phyloP scores from a whole-genome alignment of 2,329 filamentous ascomycete species.

The Epichloe coenophiala region DNA sequence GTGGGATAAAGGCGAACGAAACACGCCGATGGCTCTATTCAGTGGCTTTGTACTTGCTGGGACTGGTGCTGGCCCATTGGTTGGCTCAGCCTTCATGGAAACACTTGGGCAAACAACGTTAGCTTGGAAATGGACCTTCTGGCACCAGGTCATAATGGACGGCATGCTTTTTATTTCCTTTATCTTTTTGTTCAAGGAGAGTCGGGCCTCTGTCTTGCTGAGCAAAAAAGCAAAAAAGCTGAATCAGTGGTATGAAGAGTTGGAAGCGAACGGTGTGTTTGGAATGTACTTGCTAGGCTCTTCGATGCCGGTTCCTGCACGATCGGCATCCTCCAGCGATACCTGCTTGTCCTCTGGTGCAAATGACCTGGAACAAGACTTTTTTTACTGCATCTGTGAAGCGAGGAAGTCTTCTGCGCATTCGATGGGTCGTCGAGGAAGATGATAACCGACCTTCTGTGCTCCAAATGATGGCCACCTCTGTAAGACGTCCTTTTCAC shows the following conservation, averaged over 20 bases:
- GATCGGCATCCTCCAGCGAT: slow-evolving; percentile 11
- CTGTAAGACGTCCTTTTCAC: slow-evolving; percentile 64
- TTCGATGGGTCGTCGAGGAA: slow-evolving; percentile 68
- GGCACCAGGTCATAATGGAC: slow-evolving; percentile 64
- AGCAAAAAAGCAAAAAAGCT: slow-evolving; percentile 60
- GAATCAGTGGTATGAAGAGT: slow-evolving; percentile 65
- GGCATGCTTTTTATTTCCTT: slow-evolving; percentile 47
- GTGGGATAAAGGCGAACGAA: slow-evolving; percentile 64
- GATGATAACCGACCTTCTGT: slow-evolving; percentile 65
- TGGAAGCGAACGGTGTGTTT: slow-evolving; percentile 51
- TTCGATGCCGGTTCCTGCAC: slow-evolving; percentile 1
- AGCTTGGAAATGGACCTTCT: slow-evolving; percentile 82
- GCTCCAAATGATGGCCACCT: slow-evolving; percentile 56
- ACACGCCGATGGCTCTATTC: slow-evolving; percentile 83
- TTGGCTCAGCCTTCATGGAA: slow-evolving; percentile 56
- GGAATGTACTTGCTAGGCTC: slow-evolving; percentile 27
- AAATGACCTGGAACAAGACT: neutral
- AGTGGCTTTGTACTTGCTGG: slow-evolving; percentile 66
- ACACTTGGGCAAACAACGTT: slow-evolving; percentile 30
- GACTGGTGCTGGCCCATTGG: slow-evolving; percentile 64
- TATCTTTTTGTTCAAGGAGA: slow-evolving; percentile 64
- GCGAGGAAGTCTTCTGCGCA: slow-evolving; percentile 25
- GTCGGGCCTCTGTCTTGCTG: slow-evolving; percentile 66
- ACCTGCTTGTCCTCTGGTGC: neutral
- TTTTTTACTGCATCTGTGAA: neutral